A percentile compares a stretch with the other conserved stretches of the same genome.
Evolutionary conservation across 768 basidiomycete species (phyloP).

Genomic region (Astraeus odoratus): DNA sequence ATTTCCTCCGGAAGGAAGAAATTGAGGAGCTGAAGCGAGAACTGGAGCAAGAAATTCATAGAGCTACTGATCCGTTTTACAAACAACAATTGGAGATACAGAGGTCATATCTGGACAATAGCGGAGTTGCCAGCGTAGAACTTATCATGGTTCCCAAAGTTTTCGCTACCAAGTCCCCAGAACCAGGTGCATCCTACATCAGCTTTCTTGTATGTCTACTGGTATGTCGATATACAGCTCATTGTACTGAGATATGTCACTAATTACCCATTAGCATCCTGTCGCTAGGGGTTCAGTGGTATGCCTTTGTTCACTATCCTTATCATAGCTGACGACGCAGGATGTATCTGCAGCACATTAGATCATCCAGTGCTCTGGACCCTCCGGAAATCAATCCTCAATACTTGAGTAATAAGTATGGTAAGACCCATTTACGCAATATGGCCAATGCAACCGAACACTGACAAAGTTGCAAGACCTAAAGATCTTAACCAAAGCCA

Average conservation of each 20-base stretch:
- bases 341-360: background rate
- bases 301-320: background rate
- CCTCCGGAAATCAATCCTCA: background rate
- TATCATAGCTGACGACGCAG: background rate
- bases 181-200: background rate
- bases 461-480: background rate
- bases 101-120: background rate
- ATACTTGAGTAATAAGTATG: background rate
- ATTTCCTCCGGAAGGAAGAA: too few relatives aligned
- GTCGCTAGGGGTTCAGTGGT: background rate
- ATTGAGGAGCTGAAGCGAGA: too few relatives aligned
- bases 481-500: background rate
- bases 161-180: background rate
- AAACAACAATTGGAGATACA: background rate
- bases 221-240: background rate
- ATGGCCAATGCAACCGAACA: background rate
- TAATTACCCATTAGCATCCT: background rate
- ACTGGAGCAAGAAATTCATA: too few relatives aligned
- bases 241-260: too few relatives aligned
- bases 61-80: too few relatives aligned
- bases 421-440: background rate
- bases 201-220: background rate
- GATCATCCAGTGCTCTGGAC: background rate
- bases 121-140: background rate
- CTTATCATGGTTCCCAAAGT: background rate